A percentile compares a stretch with the other conserved stretches of the same genome.
phyloP scores from a whole-genome alignment of 441 rosid genomes.

The Flueggea neowawraea region DNA sequence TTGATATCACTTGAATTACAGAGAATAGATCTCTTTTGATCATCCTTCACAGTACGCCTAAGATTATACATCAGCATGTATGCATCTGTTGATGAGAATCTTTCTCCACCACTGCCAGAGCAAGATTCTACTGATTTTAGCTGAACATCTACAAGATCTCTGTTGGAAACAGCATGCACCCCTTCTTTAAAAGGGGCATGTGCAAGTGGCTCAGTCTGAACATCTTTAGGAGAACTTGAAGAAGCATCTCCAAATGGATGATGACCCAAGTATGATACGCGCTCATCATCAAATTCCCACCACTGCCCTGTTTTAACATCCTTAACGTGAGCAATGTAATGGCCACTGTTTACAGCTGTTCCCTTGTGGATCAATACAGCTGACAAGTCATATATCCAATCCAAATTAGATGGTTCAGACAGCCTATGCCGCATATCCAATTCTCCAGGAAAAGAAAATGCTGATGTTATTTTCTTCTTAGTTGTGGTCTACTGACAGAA shows the following conservation, averaged over 20 bases:
- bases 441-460: conserved; percentile 84
- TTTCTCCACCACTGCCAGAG: conserved; percentile 38
- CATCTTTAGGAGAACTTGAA: conserved; percentile 44
- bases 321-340: conserved; percentile 94
- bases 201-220: conserved; percentile 24
- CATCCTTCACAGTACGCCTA: conserved; percentile 47
- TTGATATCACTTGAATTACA: conserved; percentile 28
- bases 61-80: conserved; percentile 94
- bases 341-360: conserved; percentile 97
- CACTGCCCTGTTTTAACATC: conserved; percentile 89
- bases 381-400: conserved; percentile 71
- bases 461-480: conserved; percentile 90
- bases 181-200: conserved; percentile 23
- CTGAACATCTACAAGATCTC: conserved; percentile 35
- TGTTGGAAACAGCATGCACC: conserved; percentile 34
- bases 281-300: conserved; percentile 99
- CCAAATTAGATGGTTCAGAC: conserved; percentile 61
- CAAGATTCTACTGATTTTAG: conserved; percentile 43
- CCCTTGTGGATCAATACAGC: conserved; percentile 98
- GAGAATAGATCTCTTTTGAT: conserved; percentile 24
- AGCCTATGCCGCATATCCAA: conserved; percentile 78
- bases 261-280: conserved; percentile 79
- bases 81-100: conserved; percentile 89
- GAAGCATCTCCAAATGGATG: conserved; percentile 83
- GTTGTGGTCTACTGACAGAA: conserved; percentile 87